Percentiles rank a stretch among this genome's conserved stretches.
Conservation (phyloP, 2,329 filamentous ascomycete genomes). For the Paecilomyces formosus region DNA sequence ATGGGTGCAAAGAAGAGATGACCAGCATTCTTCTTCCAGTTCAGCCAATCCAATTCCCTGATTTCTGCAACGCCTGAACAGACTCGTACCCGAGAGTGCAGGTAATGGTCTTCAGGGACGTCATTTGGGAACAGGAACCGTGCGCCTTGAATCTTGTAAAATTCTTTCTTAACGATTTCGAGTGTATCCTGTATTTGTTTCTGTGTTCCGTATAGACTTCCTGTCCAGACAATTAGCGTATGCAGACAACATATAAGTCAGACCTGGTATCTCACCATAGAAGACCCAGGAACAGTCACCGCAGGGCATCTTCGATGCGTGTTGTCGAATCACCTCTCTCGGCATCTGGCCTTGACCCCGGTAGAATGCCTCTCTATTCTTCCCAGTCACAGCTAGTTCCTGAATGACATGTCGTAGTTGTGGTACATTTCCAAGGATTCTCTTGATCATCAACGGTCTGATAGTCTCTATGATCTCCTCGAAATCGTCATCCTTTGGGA, state of each 20-base stretch:
- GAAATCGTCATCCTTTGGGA: constrained; percentile 30
- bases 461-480: constrained; percentile 30
- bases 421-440: constrained; percentile 21
- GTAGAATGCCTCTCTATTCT: constrained; percentile 19
- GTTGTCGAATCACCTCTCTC: constrained; percentile 19
- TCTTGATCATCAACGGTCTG: constrained; percentile 20
- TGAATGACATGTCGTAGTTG: constrained; percentile 23
- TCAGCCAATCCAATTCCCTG: constrained; percentile 25
- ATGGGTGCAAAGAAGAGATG: constrained; percentile 30
- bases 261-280: constrained; percentile 11
- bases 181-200: constrained; percentile 17
- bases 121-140: constrained; percentile 25
- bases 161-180: constrained; percentile 15
- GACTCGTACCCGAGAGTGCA: constrained; percentile 19
- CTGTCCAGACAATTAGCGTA: background rate
- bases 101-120: constrained; percentile 19
- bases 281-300: constrained; percentile 24
- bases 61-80: constrained; percentile 18
- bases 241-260: background rate
- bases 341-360: constrained; percentile 15
- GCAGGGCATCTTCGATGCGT: constrained; percentile 17
- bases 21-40: constrained; percentile 26
- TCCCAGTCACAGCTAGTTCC: constrained; percentile 21
- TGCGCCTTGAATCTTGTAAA: constrained; percentile 19
- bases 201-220: constrained; percentile 19